Conservation (phyloP, 164 flowering plant genomes). For the Euptelea pleiosperma region DNA sequence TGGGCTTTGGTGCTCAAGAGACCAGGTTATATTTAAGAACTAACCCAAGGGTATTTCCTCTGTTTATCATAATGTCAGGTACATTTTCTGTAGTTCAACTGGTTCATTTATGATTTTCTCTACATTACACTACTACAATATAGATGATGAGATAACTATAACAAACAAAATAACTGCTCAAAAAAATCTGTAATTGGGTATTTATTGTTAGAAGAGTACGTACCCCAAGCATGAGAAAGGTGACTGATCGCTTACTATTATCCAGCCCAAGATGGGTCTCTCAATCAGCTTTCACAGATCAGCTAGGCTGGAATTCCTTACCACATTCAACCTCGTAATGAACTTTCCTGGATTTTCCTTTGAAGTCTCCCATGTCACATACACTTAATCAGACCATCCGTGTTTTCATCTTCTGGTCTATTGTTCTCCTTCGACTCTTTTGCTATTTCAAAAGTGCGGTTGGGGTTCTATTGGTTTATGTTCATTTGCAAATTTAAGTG, state of each 20-base stretch:
- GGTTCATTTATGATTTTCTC: too few species aligned
- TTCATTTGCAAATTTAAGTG: too few species aligned
- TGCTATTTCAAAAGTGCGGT: slow-evolving; percentile 1
- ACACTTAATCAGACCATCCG: slow-evolving; percentile 35
- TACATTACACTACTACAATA: too few species aligned
- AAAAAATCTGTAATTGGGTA: too few species aligned
- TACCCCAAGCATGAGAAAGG: slow-evolving; percentile 70
- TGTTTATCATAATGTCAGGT: too few species aligned
- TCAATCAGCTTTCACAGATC: slow-evolving; percentile 69
- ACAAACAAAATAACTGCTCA: too few species aligned
- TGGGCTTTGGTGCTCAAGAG: too few species aligned
- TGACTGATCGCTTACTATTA: slow-evolving; percentile 40
- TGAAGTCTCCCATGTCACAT: slow-evolving; percentile 78
- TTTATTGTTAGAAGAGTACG: too few species aligned
- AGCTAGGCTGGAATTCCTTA: slow-evolving; percentile 52
- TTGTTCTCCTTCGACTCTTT: slow-evolving; percentile 41
- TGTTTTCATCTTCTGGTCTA: slow-evolving; percentile 26
- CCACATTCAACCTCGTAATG: slow-evolving; percentile 50
- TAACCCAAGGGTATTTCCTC: too few species aligned
- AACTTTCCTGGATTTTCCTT: slow-evolving; percentile 60
- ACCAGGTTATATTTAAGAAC: too few species aligned
- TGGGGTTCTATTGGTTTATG: slow-evolving; percentile 15
- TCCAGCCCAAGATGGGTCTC: slow-evolving; percentile 45
- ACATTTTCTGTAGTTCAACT: too few species aligned
- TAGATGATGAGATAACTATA: too few species aligned